Evolutionary conservation across 2,329 filamentous ascomycete species (phyloP), one percentile per base, ranked within the genome.

Genomic region (Aspergillus pseudoterreus): DNA sequence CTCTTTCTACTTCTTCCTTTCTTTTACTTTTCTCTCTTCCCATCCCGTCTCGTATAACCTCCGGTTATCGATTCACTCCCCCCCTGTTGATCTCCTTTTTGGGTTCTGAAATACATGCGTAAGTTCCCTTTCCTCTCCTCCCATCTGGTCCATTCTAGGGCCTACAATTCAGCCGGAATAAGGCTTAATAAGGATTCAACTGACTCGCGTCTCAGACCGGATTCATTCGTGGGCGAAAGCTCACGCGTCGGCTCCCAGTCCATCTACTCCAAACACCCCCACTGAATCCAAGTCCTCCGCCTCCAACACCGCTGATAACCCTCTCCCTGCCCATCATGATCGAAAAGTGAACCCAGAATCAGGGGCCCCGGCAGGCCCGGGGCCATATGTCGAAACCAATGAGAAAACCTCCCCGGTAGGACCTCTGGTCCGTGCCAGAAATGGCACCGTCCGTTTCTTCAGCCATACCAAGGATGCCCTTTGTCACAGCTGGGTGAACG

Each of bases 401-500:
- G 43, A 30, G 45, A 45, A 66, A 42, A 39, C 58, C 43, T 30
- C 54, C 43, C 61, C 66, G 36, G 61, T 52, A 22, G 57, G 57
- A 46, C 49, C 64, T 38, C 8, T 59, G 39, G 51, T 58, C 51
- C 67, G 67, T 22, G 61, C 64, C 57, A 65, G 64, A 46, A 60
- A 67, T 56, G 68, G 66, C 27, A 57, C 45, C 39, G 50, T 63
- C 50, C 68, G 67, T 12, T 71, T 71, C 56, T 48, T 52, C 46
- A 56, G 54, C n/a, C 68, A 71, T 51, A 68, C 66, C 53, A 68
- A 65, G 54, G 58, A 61, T 30, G 67, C 66, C 22, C 41, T 71
- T 19, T 69, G 54, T 48, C 64, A 71, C 56, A 74, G 71, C 59
- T 75, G 71, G 71, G 63, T 75, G 57, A 75, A 74, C 60, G 65